These are phyloP conservation scores for Aegilops umbellulata DNA, from an alignment of 176 grass and related monocot genomes.

Conservation along the genomic window DNA sequence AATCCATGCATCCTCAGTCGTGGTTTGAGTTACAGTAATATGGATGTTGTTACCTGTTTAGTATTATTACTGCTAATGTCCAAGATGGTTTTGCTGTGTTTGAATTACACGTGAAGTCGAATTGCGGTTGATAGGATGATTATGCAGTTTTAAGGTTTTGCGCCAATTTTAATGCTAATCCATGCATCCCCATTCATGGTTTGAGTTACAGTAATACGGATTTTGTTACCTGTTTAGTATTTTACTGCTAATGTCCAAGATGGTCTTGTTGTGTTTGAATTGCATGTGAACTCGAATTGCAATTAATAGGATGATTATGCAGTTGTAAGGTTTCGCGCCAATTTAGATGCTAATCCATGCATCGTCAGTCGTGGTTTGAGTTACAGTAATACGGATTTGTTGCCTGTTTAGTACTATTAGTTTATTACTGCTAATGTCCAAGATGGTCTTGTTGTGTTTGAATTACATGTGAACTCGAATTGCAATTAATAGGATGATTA, in stretches of 20 bases:
- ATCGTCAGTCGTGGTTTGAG: neutral
- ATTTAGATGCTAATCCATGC: neutral
- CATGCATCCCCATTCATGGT: no score
- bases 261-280: no score
- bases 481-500: neutral
- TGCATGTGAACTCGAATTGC: no score
- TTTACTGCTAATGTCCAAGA: no score
- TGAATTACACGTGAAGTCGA: neutral
- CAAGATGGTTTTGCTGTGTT: no score
- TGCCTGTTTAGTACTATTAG: neutral
- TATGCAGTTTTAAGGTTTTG: neutral
- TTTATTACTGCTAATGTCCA: no score
- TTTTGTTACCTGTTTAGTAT: no score
- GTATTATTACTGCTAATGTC: no score
- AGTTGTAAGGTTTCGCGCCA: neutral
- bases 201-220: no score
- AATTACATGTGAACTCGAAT: neutral
- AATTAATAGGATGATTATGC: neutral
- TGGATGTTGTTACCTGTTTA: neutral
- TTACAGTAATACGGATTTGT: neutral
- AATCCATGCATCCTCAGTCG: neutral
- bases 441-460: no score
- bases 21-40: neutral
- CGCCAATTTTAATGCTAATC: no score
- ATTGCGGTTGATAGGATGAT: neutral